These are phyloP conservation scores for Alternaria alternata DNA, from an alignment of 2,329 filamentous ascomycete genomes.

Conservation along the genomic window DNA sequence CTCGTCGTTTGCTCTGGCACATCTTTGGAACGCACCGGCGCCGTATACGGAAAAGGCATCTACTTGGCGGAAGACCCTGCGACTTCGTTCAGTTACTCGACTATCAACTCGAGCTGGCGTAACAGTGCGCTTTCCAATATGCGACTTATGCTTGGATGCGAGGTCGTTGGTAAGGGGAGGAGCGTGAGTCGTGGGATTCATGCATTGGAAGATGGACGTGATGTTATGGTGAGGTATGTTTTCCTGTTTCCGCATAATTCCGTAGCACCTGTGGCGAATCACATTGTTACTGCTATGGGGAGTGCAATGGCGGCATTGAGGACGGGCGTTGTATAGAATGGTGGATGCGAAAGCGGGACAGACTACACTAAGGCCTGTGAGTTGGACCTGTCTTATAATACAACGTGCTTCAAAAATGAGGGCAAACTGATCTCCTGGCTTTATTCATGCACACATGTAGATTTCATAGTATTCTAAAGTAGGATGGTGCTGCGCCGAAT, in stretches of 20 bases:
- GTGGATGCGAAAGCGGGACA: not conserved
- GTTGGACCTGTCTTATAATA: not conserved
- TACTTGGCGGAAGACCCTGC: constrained; percentile 43
- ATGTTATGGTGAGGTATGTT: constrained; percentile 47
- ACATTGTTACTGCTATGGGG: constrained; percentile 31
- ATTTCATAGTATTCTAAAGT: not conserved
- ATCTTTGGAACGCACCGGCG: constrained; percentile 40
- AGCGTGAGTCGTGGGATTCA: constrained; percentile 32
- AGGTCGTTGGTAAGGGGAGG: constrained; percentile 35
- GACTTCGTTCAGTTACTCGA: constrained; percentile 35
- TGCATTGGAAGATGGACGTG: constrained; percentile 36
- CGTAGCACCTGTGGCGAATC: constrained; percentile 29
- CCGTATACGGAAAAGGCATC: constrained; percentile 44
- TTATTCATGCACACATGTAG: not conserved
- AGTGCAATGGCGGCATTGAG: constrained; percentile 32
- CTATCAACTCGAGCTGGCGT: constrained; percentile 32
- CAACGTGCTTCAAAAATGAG: not conserved
- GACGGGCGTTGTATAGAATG: constrained; percentile 19
- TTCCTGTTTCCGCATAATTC: constrained; percentile 32
- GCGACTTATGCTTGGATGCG: constrained; percentile 41
- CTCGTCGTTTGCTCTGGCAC: constrained; percentile 39
- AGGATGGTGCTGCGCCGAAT: not conserved
- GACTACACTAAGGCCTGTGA: not conserved
- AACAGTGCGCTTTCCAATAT: constrained; percentile 38
- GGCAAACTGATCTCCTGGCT: not conserved